Evolutionary conservation across 495 filamentous ascomycete genomes (phyloP).

Genomic region (Aspergillus coremiiformis): DNA sequence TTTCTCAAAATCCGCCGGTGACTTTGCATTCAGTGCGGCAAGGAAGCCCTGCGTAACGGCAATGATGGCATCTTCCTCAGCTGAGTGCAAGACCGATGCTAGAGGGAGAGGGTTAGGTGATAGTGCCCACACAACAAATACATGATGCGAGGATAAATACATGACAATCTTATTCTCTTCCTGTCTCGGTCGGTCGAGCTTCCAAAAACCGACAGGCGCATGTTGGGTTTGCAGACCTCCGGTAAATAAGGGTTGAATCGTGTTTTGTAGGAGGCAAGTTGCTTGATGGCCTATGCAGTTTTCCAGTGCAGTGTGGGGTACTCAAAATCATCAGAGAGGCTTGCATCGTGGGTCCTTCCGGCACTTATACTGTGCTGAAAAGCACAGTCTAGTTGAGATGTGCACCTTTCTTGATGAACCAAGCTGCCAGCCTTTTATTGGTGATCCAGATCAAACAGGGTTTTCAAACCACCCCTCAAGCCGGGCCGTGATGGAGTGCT

Average conservation of each 20-base stretch:
- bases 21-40: slow-evolving; percentile 26
- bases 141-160: background rate
- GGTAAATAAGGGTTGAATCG: background rate
- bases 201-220: background rate
- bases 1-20: slow-evolving; percentile 29
- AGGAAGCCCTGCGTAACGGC: slow-evolving; percentile 29
- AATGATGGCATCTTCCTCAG: slow-evolving; percentile 29
- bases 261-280: background rate
- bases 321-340: background rate
- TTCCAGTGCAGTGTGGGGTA: too few relatives aligned
- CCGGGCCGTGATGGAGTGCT: background rate
- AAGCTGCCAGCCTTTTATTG: background rate
- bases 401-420: background rate
- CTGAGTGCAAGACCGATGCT: background rate
- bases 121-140: slow-evolving; percentile 12
- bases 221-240: background rate
- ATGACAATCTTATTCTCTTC: background rate
- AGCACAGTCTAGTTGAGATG: background rate
- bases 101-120: slow-evolving; percentile 1
- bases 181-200: background rate
- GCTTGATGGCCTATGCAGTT: background rate
- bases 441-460: background rate
- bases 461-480: background rate
- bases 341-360: background rate
- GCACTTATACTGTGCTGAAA: background rate